Conservation (phyloP, 2,329 filamentous ascomycete species). For the Oidium heveae region DNA sequence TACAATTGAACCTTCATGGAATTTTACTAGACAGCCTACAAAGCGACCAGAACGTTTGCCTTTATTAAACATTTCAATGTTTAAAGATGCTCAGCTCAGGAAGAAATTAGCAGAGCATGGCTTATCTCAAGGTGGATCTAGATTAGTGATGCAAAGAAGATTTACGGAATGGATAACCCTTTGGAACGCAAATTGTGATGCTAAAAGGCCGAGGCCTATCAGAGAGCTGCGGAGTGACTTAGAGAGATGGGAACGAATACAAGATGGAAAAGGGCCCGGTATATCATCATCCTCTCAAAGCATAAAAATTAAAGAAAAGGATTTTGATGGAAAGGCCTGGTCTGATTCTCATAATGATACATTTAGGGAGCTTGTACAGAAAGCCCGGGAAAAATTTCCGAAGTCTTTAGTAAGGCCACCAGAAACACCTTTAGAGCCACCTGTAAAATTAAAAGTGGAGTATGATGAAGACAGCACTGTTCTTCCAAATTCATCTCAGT, state of each 20-base stretch:
- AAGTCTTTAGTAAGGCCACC: background rate
- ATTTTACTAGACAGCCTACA: constrained; percentile 7
- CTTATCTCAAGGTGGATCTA: constrained; percentile 43
- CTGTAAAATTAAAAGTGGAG: background rate
- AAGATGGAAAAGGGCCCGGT: constrained; percentile 33
- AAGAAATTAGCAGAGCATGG: constrained; percentile 67
- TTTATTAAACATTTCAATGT: constrained; percentile 59
- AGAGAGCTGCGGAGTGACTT: constrained; percentile 52
- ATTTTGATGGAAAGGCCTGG: constrained; percentile 65
- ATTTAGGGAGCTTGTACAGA: constrained; percentile 58
- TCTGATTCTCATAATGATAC: constrained; percentile 43
- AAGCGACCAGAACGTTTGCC: constrained; percentile 25
- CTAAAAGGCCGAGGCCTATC: constrained; percentile 43
- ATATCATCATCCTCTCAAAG: constrained; percentile 12
- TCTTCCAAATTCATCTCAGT: background rate
- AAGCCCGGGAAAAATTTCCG: constrained; percentile 25
- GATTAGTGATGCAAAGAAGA: constrained; percentile 45
- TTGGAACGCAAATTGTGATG: constrained; percentile 94
- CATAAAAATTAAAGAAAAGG: constrained; percentile 52
- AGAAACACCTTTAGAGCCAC: background rate
- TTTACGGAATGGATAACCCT: constrained; percentile 88
- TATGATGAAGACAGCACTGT: background rate
- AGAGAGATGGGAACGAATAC: constrained; percentile 64
- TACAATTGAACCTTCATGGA: background rate
- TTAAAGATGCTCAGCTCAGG: constrained; percentile 54